A percentile compares a stretch with the other conserved stretches of the same genome.
These are phyloP conservation scores for Danielozyma ontarioensis DNA, from an alignment of 805 yeast species.

Conservation along the genomic window DNA sequence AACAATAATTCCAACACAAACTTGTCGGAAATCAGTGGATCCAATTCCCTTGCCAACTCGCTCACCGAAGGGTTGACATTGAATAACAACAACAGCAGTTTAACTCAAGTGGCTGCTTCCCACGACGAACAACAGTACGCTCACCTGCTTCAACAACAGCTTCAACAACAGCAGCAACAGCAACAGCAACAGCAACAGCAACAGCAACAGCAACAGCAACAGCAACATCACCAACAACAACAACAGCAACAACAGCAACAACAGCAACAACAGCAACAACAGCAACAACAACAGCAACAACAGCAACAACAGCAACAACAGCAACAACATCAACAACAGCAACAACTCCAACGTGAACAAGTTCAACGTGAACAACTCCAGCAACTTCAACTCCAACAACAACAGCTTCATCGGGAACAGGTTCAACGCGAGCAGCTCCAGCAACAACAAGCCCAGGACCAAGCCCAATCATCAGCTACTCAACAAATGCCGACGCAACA, in stretches of 20 bases:
- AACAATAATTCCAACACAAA: constrained; percentile 36
- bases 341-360: constrained; percentile 5
- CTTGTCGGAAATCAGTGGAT: constrained; percentile 30
- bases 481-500: no score
- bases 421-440: constrained; percentile 8
- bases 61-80: constrained; percentile 1
- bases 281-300: constrained; percentile 7
- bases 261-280: constrained; percentile 3
- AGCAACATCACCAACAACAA: constrained; percentile 7
- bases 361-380: constrained; percentile 7
- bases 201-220: constrained; percentile 6
- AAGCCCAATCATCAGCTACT: no score
- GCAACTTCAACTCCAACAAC: constrained; percentile 5
- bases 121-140: constrained; percentile 4
- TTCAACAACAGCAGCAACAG: constrained; percentile 9
- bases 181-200: constrained; percentile 10
- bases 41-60: constrained; percentile 18
- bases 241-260: constrained; percentile 6
- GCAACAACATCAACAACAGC: not conserved
- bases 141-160: constrained; percentile 8
- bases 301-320: not conserved
- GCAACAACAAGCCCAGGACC: constrained; percentile 7
- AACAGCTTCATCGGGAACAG: constrained; percentile 6
- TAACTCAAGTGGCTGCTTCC: constrained; percentile 8
- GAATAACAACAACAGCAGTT: constrained; percentile 23